phyloP scores from a whole-genome alignment of 495 filamentous ascomycete genomes.

The Penicillium macrosclerotiorum region DNA sequence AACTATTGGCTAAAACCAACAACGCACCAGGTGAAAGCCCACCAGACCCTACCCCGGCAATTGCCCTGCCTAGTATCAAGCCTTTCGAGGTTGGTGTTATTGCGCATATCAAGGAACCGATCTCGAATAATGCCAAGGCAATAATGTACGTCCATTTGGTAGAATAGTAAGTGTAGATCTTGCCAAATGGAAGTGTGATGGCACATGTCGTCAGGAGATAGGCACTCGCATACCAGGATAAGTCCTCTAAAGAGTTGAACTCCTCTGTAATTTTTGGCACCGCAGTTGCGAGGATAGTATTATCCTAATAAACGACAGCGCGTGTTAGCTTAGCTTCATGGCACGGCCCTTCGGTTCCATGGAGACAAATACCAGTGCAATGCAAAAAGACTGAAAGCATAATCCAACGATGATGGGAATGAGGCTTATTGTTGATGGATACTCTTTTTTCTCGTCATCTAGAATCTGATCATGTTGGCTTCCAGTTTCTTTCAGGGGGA shows the following conservation, averaged over 20 bases:
- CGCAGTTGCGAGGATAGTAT: conserved; percentile 83
- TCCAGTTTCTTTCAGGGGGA: conserved; percentile 20
- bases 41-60: conserved; percentile 78
- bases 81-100: conserved; percentile 69
- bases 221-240: conserved; percentile 76
- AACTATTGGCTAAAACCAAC: conserved; percentile 73
- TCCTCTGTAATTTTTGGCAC: conserved; percentile 80
- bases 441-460: conserved; percentile 41
- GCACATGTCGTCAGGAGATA: conserved; percentile 71
- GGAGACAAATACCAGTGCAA: conserved; percentile 53
- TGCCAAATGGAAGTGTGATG: conserved; percentile 73
- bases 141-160: conserved; percentile 71
- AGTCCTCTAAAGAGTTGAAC: conserved; percentile 70
- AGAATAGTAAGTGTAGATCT: conserved; percentile 75
- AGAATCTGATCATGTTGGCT: not conserved
- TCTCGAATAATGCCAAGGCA: conserved; percentile 74
- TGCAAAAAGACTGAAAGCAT: conserved; percentile 61
- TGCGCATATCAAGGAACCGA: conserved; percentile 78
- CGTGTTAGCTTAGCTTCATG: not conserved
- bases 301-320: conserved; percentile 44
- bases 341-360: too few relatives aligned
- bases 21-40: conserved; percentile 81
- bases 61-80: conserved; percentile 80
- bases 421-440: conserved; percentile 51
- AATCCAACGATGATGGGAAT: conserved; percentile 57